These are phyloP conservation scores for Phialophora verrucosa DNA, from an alignment of 2,329 filamentous ascomycete genomes.

Conservation along the genomic window DNA sequence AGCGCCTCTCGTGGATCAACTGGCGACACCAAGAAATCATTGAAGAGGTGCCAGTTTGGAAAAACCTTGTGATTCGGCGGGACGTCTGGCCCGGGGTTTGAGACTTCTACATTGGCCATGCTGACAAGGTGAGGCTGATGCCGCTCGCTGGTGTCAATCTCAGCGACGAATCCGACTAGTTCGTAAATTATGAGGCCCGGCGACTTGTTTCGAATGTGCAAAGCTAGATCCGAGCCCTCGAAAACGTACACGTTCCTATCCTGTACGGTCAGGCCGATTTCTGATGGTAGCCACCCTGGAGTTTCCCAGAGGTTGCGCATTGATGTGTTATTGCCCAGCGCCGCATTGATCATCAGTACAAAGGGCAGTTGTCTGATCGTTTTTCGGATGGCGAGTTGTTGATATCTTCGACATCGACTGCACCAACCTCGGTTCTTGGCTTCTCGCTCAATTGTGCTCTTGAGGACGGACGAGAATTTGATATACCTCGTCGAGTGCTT, in stretches of 20 bases:
- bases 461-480: conserved; percentile 87
- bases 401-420: conserved; percentile 85
- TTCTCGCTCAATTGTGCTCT: conserved; percentile 87
- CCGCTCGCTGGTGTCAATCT: conserved; percentile 83
- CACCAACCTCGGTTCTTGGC: conserved; percentile 93
- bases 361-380: conserved; percentile 80
- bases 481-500: conserved; percentile 58
- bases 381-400: conserved; percentile 83
- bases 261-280: conserved; percentile 90
- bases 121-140: conserved; percentile 91
- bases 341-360: conserved; percentile 85
- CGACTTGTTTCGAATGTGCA: conserved; percentile 77
- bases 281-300: conserved; percentile 88
- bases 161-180: conserved; percentile 84
- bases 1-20: conserved; percentile 83
- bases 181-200: conserved; percentile 89
- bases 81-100: conserved; percentile 65
- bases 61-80: conserved; percentile 62
- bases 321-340: conserved; percentile 74
- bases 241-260: conserved; percentile 94
- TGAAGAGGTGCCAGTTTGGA: conserved; percentile 86
- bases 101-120: conserved; percentile 76
- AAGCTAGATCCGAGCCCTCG: conserved; percentile 84
- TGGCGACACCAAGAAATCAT: conserved; percentile 89
- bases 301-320: conserved; percentile 80